Evolutionary conservation across 2,329 filamentous ascomycete species (phyloP), one percentile per base, ranked within the genome.

Genomic region (Monilinia vaccinii-corymbosi): DNA sequence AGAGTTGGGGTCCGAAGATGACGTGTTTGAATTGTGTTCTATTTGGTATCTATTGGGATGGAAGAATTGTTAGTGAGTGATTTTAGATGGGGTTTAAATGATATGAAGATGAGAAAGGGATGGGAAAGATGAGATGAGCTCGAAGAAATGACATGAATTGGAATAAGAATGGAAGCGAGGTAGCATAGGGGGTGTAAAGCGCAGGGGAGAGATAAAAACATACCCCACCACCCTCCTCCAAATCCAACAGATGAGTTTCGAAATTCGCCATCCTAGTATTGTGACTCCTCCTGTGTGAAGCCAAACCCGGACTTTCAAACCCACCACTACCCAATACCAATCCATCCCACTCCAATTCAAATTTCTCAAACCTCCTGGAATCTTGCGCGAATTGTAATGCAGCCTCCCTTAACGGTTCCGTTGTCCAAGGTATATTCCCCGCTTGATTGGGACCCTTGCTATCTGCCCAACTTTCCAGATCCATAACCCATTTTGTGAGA

Each of bases 1-100:
- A 92, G 3, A 83, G 77, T 69, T 90, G 83, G 0, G 94, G 94
- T 1, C 89, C 93, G 71, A 92, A 96, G 60, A 99, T 76, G 70
- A 95, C 81, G 74, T 97, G 94, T 73, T 95, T 96, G 79, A 91
- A 99, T 75, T 97, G 94, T 6, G 88, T 89, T 65, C 93, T 86
- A 67, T 90, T 90, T 44, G 89, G 89, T 5, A 96, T 81, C 88
- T 91, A 60, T 55, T 40, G 25, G 11, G 40, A 10, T 28, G 25
- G 25, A 18, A n/a, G 9, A 18, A 16, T n/a, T 8, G 38, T 42
- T 23, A 44, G 40, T 13, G n/a, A 5, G 23, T n/a, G 11, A 21
- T 10, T n/a, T 8, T 34, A 48, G 13, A 9, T n/a, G 16, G 1
- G 6, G 18, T 13, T 16, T 16, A 4, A 21, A 23, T 36, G 53